phyloP scores from a whole-genome alignment of 306 rosid species.

The Alnus glutinosa region DNA sequence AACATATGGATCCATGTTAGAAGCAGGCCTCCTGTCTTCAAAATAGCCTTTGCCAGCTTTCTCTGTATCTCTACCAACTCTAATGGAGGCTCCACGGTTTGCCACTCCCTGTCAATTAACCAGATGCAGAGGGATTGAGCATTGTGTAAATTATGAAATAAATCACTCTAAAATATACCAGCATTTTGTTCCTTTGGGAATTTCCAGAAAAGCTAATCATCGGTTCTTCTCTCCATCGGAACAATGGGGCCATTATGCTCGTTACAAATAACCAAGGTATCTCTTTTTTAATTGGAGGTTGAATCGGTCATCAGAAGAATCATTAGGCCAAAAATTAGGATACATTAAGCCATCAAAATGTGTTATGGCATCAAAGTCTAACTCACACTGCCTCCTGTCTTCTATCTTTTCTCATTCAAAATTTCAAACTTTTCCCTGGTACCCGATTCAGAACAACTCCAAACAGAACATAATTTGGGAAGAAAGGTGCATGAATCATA shows the following conservation, averaged over 20 bases:
- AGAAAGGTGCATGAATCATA: not conserved
- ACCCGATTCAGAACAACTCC: not conserved
- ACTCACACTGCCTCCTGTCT: not conserved
- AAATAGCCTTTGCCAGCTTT: slow-evolving; percentile 63
- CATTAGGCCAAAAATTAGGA: no score
- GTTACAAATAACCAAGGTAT: no score
- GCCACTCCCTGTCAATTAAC: slow-evolving; percentile 53
- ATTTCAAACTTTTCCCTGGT: not conserved
- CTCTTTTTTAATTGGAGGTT: no score
- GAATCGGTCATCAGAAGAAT: no score
- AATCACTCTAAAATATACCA: not conserved
- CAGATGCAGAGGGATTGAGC: not conserved
- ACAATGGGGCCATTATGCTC: no score
- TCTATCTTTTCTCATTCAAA: not conserved
- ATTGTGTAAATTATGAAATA: not conserved
- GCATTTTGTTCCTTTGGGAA: no score
- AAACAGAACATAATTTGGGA: not conserved
- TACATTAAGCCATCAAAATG: no score
- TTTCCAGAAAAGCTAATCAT: no score
- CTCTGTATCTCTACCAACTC: slow-evolving; percentile 77
- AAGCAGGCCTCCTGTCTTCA: slow-evolving; percentile 81
- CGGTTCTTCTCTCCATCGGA: no score
- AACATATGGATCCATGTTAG: slow-evolving; percentile 77
- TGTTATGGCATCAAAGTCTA: not conserved
- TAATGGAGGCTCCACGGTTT: slow-evolving; percentile 61